phyloP scores from a whole-genome alignment of 1,284 basidiomycete genomes.

The Ceratorhiza oryzae-sativae region DNA sequence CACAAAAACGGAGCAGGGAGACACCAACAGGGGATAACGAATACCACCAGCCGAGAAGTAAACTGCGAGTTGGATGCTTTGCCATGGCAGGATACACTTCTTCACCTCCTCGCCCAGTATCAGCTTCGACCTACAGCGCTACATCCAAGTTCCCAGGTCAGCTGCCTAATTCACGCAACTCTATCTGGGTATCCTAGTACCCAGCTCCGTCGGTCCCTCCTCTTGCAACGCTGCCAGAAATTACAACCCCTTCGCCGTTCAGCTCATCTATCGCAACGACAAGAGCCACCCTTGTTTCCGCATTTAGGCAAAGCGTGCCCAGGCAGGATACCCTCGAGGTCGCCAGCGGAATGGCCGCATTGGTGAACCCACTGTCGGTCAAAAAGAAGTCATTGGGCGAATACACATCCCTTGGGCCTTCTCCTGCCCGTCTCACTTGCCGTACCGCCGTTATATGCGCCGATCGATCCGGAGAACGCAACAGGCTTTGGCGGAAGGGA shows the following conservation, averaged over 20 bases:
- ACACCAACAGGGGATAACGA: conserved; percentile 10
- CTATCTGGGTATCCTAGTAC: conserved; percentile 44
- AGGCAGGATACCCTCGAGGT: conserved; percentile 57
- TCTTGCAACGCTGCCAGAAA: conserved; percentile 44
- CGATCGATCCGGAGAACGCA: background rate
- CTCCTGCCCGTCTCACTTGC: conserved; percentile 16
- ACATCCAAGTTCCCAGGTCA: conserved; percentile 43
- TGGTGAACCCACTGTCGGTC: conserved; percentile 56
- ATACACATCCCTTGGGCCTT: background rate
- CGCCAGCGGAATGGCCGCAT: conserved; percentile 41
- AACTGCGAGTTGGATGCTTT: conserved; percentile 12
- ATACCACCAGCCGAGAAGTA: conserved; percentile 2
- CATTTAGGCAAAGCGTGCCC: conserved; percentile 58
- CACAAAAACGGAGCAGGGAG: conserved; percentile 6
- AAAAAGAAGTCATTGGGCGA: conserved; percentile 51
- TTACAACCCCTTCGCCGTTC: conserved; percentile 51
- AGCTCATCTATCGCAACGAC: conserved; percentile 46
- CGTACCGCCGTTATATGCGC: conserved; percentile 10
- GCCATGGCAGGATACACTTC: conserved; percentile 6
- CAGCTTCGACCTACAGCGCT: conserved; percentile 39
- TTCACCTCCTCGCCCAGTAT: conserved; percentile 38
- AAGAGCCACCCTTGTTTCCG: conserved; percentile 75
- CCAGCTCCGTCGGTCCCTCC: conserved; percentile 53
- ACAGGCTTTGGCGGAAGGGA: background rate
- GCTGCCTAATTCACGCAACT: conserved; percentile 17